phyloP scores from a whole-genome alignment of 2,329 filamentous ascomycete genomes.

The Clarireedia monteithiana region DNA sequence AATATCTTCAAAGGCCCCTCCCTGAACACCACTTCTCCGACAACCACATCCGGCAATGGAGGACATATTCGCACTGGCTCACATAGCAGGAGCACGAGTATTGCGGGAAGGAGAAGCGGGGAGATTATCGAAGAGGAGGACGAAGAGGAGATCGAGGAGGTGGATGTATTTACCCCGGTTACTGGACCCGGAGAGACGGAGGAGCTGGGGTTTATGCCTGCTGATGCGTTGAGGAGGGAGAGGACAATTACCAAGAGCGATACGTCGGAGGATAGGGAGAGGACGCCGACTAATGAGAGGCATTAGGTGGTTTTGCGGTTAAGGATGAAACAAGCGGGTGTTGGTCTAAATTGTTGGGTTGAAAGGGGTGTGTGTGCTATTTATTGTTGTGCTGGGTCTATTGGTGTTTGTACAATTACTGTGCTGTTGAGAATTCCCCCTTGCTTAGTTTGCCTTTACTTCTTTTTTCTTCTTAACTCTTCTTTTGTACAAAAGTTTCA shows the following conservation, averaged over 20 bases:
- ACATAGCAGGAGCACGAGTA: conserved; percentile 51
- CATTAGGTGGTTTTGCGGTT: background rate
- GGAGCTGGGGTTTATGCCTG: conserved; percentile 22
- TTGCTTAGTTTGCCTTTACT: too few relatives aligned
- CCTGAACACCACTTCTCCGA: conserved; percentile 36
- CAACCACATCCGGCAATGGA: conserved; percentile 18
- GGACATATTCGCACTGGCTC: conserved; percentile 26
- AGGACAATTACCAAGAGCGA: background rate
- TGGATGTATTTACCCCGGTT: conserved; percentile 48
- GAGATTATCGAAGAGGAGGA: conserved; percentile 49
- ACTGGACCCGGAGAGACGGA: conserved; percentile 24
- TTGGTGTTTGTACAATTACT: too few relatives aligned
- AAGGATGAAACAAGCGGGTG: background rate
- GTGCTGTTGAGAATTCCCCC: too few relatives aligned
- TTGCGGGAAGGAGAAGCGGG: conserved; percentile 58
- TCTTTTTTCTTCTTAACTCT: too few relatives aligned
- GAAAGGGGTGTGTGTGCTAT: background rate
- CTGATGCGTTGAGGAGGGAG: conserved; percentile 2
- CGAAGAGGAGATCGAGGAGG: conserved; percentile 12
- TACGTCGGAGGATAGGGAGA: conserved; percentile 5
- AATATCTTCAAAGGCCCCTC: conserved; percentile 77
- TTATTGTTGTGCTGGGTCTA: background rate
- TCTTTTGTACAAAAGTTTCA: too few relatives aligned
- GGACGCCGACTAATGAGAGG: conserved; percentile 7
- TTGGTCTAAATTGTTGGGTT: background rate